phyloP scores from a whole-genome alignment of 768 basidiomycete species.

The Russula lepida region DNA sequence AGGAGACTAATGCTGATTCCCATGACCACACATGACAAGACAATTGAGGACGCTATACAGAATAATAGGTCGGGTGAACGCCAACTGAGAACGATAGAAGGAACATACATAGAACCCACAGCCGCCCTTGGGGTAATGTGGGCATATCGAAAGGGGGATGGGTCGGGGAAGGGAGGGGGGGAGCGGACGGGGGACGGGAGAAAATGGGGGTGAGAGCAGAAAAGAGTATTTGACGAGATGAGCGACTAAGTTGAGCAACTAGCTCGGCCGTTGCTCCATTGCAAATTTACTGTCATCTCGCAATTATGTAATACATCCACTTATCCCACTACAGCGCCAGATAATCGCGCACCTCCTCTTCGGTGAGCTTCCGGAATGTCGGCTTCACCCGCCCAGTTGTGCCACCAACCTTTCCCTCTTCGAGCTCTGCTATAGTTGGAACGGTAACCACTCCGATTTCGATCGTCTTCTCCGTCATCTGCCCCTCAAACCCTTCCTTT shows the following conservation, averaged over 20 bases:
- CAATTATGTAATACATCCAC: not conserved
- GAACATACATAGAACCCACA: slow-evolving; percentile 7
- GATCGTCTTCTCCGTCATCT: slow-evolving; percentile 99
- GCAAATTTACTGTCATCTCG: too few relatives aligned
- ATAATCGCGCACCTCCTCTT: slow-evolving; percentile 97
- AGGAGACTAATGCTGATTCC: slow-evolving; percentile 10
- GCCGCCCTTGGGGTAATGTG: slow-evolving; percentile 8
- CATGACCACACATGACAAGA: slow-evolving; percentile 1
- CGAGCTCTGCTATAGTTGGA: slow-evolving; percentile 60
- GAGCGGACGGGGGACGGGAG: not conserved
- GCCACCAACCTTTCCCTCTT: slow-evolving; percentile 61
- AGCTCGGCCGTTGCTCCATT: too few relatives aligned
- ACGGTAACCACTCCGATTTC: slow-evolving; percentile 96
- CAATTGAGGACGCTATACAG: slow-evolving; percentile 3
- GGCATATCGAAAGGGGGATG: not conserved
- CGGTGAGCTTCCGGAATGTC: slow-evolving; percentile 89
- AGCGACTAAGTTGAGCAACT: too few relatives aligned
- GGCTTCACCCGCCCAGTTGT: slow-evolving; percentile 67
- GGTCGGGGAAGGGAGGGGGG: not conserved
- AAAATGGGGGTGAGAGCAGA: not conserved
- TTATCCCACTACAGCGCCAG: slow-evolving; percentile 57
- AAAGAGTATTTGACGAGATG: not conserved
- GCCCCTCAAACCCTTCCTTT: slow-evolving; percentile 99
- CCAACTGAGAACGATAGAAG: not conserved
- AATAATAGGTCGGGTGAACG: not conserved